Conservation (phyloP, 371 early-diverging fungal species). For the Aphelidium insulamus region DNA sequence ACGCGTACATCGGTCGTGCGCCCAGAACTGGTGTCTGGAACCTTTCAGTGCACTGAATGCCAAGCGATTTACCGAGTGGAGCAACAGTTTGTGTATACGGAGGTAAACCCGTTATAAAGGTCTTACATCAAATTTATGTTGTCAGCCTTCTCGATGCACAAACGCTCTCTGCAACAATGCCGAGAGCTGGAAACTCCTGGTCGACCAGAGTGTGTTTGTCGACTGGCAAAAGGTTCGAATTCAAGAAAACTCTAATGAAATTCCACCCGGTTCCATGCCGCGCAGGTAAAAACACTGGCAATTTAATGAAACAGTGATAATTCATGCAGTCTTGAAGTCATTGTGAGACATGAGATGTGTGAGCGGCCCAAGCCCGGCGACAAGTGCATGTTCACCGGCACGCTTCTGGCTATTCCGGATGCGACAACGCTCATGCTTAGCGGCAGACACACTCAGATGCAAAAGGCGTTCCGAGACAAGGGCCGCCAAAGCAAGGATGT, state of each 20-base stretch:
- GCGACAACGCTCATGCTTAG: constrained; percentile 35
- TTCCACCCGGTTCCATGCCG: constrained; percentile 96
- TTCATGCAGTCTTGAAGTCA: constrained; percentile 65
- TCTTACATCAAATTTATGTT: neutral
- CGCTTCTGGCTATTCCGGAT: constrained; percentile 87
- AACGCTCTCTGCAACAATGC: constrained; percentile 77
- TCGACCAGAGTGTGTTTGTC: constrained; percentile 72
- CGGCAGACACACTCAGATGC: neutral
- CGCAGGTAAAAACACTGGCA: constrained; percentile 30
- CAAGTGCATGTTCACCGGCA: constrained; percentile 76
- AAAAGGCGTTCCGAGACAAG: neutral
- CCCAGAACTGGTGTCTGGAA: constrained; percentile 84
- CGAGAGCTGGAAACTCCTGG: constrained; percentile 50
- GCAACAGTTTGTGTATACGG: constrained; percentile 94
- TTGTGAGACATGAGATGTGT: constrained; percentile 85
- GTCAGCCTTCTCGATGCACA: constrained; percentile 74
- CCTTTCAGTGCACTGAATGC: constrained; percentile 86
- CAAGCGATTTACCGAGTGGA: constrained; percentile 54
- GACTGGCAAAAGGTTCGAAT: constrained; percentile 98
- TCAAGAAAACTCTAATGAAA: constrained; percentile 94
- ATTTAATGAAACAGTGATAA: constrained; percentile 1
- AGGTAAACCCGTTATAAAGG: constrained; percentile 19
- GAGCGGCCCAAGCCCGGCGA: constrained; percentile 97
- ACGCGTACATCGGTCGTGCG: constrained; percentile 96
- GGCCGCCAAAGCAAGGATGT: too few relatives aligned